These are phyloP conservation scores for Lycium ferocissimum DNA, from an alignment of 257 asterid species.

Conservation along the genomic window DNA sequence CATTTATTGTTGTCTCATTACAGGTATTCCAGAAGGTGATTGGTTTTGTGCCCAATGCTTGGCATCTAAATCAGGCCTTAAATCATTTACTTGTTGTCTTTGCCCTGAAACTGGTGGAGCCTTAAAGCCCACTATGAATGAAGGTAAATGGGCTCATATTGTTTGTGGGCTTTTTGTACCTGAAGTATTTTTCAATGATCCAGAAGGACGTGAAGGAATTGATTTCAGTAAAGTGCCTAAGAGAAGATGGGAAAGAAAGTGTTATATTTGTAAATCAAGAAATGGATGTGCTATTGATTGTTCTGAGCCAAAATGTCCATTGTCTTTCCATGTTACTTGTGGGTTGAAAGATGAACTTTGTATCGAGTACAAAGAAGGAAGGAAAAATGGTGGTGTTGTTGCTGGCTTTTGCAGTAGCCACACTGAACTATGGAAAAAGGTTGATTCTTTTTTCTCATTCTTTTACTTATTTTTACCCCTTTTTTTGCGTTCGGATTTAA, in stretches of 20 bases:
- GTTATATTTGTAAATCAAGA: conserved; percentile 59
- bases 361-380: conserved; percentile 70
- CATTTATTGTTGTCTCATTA: no score
- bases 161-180: conserved; percentile 80
- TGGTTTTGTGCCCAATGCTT: conserved; percentile 82
- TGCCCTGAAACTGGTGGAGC: conserved; percentile 78
- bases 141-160: conserved; percentile 84
- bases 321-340: conserved; percentile 79
- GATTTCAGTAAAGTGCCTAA: conserved; percentile 57
- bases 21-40: conserved; percentile 79
- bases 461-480: no score
- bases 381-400: conserved; percentile 63
- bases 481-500: neutral
- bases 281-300: conserved; percentile 82
- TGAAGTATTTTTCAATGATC: conserved; percentile 75
- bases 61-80: conserved; percentile 33
- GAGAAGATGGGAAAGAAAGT: conserved; percentile 66
- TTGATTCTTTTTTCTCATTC: conserved; percentile 5
- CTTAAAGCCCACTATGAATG: conserved; percentile 63
- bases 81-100: conserved; percentile 59
- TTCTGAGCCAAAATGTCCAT: conserved; percentile 71
- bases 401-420: conserved; percentile 79
- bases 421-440: conserved; percentile 86
- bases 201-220: conserved; percentile 70
- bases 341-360: conserved; percentile 71